These are phyloP conservation scores for Hordeum pubiflorum DNA, from an alignment of 202 grass and related monocot species.

Conservation along the genomic window DNA sequence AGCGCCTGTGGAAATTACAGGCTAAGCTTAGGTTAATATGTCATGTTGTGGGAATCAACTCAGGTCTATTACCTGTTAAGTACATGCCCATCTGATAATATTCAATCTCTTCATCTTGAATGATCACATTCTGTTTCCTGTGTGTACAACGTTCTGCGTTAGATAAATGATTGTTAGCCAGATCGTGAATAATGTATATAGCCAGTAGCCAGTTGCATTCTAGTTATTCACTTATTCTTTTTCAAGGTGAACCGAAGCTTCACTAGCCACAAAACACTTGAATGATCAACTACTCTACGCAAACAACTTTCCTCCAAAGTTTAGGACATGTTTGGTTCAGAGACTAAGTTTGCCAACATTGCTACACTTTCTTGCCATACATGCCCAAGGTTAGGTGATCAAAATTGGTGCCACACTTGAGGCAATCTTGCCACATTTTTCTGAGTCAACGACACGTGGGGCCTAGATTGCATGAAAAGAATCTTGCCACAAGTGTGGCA, in stretches of 20 bases:
- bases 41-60: neutral
- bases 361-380: no score
- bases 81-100: neutral
- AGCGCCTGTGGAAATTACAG: neutral
- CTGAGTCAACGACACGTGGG: no score
- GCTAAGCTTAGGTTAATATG: slow-evolving; percentile 21
- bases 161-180: neutral
- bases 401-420: no score
- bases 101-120: neutral
- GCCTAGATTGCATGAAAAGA: no score
- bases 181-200: neutral
- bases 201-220: neutral
- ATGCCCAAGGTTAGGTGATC: no score
- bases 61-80: neutral
- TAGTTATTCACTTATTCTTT: neutral
- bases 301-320: neutral
- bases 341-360: neutral
- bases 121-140: neutral
- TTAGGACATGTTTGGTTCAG: neutral
- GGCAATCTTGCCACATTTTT: no score
- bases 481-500: no score
- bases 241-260: slow-evolving; percentile 4
- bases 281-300: neutral
- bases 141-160: neutral
- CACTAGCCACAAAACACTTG: neutral